Base-by-base conservation (phyloP, 2,329 filamentous ascomycete species). In the Monosporascus sp. region DNA sequence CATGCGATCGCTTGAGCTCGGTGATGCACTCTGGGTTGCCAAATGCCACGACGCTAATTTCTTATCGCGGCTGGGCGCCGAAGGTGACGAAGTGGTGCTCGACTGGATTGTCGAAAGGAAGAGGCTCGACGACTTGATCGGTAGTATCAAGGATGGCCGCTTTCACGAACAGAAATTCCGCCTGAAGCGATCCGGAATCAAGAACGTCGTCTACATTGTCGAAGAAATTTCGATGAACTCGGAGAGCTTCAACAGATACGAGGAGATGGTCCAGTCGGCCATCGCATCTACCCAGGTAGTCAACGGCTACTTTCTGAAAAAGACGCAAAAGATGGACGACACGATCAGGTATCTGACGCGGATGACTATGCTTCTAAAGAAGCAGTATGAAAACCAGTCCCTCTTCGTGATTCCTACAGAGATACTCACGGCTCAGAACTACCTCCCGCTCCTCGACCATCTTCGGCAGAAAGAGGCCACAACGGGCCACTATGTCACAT, bases 151-250 rank as follows among this genome's bases (percentile, higher is more conserved):
- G 68, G 89, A 93, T 57, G 88, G 88, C 1, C 84, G 89, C 2
- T 93, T 91, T 61, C 86, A 87, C 60, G 89, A 94, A 67, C 89
- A 94, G 66, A 93, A 94, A 66, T 93, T 91, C 65, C 85, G 89
- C 1, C 77, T 93, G 11, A 80, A 81, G 51, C 83, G 83, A 50
- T 89, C 84, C 0, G 89, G 89, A 0, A 76, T 90, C n/a, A 82
- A 81, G 54, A 88, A 91, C 61, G 86, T 92, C 15, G 79, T 90
- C 38, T 94, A 93, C 64, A 77, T 94, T 24, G 79, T 94, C 52
- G 89, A 94, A 65, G 85, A 91, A 60, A 86, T 87, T 54, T 66
- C 78, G 11, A 77, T 90, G 64, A 78, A 85, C 44, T 65, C 78
- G 0, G 75, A 80, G 7, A 67, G 75, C 41, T 74, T 75, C 37